A percentile compares a stretch with the other conserved stretches of the same genome.
These are phyloP conservation scores for Haplosporangium gracile DNA, from an alignment of 192 early-diverging fungal genomes.

Conservation along the genomic window DNA sequence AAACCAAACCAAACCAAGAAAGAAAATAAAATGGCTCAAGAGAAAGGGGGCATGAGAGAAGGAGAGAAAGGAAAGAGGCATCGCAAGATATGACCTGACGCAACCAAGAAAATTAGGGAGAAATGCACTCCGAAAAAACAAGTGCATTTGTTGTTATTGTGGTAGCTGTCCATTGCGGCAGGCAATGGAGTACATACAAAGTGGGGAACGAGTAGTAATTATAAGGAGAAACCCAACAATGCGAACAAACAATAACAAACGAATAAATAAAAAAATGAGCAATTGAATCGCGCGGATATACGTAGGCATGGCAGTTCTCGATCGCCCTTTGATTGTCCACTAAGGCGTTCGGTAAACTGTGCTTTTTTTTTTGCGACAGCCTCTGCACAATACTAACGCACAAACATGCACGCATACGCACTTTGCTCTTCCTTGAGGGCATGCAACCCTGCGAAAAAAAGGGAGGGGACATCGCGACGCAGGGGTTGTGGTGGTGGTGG, in stretches of 20 bases:
- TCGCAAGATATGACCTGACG: neutral
- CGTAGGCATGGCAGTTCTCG: neutral
- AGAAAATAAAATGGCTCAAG: neutral
- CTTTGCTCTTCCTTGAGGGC: neutral
- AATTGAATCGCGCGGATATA: neutral
- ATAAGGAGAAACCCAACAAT: constrained; percentile 2
- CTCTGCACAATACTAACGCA: neutral
- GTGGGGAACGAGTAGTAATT: neutral
- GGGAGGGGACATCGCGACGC: neutral
- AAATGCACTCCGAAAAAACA: neutral
- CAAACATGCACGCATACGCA: neutral
- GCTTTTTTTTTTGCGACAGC: neutral
- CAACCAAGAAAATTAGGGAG: neutral
- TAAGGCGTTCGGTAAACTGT: neutral
- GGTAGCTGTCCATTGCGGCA: neutral
- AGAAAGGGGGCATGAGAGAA: neutral
- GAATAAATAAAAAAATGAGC: neutral
- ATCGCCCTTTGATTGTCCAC: neutral
- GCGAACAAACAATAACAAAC: neutral
- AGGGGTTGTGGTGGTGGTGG: neutral
- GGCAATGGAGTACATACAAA: neutral
- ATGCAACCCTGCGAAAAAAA: neutral
- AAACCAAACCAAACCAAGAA: neutral
- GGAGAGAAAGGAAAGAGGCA: neutral
- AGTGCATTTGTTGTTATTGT: neutral